A percentile compares a stretch with the other conserved stretches of the same genome.
These are phyloP conservation scores for Boletus edulis DNA, from an alignment of 768 basidiomycete species.

Conservation along the genomic window DNA sequence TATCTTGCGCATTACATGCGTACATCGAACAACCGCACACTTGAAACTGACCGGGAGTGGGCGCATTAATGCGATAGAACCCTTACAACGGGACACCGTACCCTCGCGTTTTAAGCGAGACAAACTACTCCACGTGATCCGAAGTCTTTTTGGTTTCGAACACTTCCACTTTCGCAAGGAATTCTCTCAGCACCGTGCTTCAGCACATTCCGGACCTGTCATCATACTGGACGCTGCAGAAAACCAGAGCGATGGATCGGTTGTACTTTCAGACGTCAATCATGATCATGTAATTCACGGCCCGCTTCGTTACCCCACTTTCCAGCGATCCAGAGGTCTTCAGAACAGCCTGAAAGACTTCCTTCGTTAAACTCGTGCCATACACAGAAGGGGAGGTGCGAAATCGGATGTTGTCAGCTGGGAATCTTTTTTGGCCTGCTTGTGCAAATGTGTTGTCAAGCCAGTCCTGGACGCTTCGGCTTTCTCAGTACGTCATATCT, in stretches of 20 bases:
- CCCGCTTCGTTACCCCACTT: neutral
- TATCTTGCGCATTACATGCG: no score
- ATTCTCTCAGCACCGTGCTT: neutral
- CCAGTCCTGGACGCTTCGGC: neutral
- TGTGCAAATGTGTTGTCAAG: neutral
- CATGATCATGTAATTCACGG: neutral
- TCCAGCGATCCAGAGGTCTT: neutral
- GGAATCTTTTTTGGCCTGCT: neutral
- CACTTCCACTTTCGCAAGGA: neutral
- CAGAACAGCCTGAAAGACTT: neutral
- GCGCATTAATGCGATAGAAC: no score
- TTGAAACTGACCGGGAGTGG: no score
- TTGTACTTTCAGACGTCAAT: neutral
- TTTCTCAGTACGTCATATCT: neutral
- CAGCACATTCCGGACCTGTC: neutral
- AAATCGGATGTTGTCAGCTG: neutral
- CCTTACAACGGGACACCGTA: neutral
- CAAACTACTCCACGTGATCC: neutral
- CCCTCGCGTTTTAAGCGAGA: neutral
- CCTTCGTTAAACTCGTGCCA: neutral
- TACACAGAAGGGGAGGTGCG: neutral
- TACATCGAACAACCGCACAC: no score
- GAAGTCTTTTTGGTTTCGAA: neutral
- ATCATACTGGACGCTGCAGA: neutral
- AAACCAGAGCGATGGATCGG: neutral